Evolutionary conservation across 345 rosid species (phyloP).

Genomic region (Barbarea vulgaris): DNA sequence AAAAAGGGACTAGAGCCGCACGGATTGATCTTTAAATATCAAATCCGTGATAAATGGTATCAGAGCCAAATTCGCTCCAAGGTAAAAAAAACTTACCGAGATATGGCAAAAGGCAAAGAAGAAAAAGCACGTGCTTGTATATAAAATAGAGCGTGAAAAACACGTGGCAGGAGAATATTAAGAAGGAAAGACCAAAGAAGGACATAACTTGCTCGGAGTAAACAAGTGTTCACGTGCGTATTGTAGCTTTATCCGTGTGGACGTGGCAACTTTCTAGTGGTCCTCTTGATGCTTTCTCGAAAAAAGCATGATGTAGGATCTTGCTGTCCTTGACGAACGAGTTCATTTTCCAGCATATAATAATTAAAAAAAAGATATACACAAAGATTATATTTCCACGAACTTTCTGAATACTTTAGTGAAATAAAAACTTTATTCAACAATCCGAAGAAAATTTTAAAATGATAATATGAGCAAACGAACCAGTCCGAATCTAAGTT

Average conservation of each 20-base stretch:
- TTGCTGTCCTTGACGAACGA: neutral
- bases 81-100: too few relatives aligned
- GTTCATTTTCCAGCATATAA: neutral
- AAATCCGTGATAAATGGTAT: too few relatives aligned
- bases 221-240: conserved; percentile 20
- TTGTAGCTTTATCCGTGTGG: neutral
- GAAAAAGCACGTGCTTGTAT: too few relatives aligned
- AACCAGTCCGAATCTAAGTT: conserved; percentile 20
- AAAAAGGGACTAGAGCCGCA: too few relatives aligned
- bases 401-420: neutral
- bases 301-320: neutral
- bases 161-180: neutral
- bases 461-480: neutral
- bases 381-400: neutral
- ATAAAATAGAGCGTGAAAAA: too few relatives aligned
- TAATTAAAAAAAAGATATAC: neutral
- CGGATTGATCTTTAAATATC: too few relatives aligned
- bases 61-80: too few relatives aligned
- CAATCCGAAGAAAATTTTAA: neutral
- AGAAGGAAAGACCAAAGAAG: neutral
- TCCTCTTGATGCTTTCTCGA: neutral
- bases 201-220: conserved; percentile 22
- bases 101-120: too few relatives aligned
- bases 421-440: neutral
- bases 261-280: neutral